Evolutionary conservation across 345 rosid species (phyloP), one percentile per base, ranked within the genome.

Genomic region (Viola odorata): DNA sequence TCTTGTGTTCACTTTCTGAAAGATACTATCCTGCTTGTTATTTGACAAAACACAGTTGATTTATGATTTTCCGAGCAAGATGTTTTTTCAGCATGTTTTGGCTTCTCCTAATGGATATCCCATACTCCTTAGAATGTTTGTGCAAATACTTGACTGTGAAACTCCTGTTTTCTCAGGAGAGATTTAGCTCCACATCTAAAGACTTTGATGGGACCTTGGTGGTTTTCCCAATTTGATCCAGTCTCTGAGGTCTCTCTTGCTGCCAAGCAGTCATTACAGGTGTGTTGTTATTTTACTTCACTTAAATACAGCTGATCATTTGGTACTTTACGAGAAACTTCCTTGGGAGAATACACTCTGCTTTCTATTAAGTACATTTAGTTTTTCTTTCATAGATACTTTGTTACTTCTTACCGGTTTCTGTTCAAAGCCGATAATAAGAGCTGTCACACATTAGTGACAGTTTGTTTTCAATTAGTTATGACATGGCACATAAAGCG

Each of bases 171-270:
- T 68, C 52, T 9, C 78, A 92, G 97, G 80, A 77, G 98, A 80
- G 95, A 92, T 76, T 77, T 92, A 76, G 97, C 96, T 55, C 91
- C 84, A 2, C 94, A 89, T 71, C 73, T 92, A 69, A 92, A 87
- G 75, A 75, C 85, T 65, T 68, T 92, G 69, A 87, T 92, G 91
- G 98, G 98, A 62, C 97, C 97, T 12, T 92, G 98, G 98, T 92
- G 98, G 98, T 83, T 84, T 80, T 84, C 98, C 50, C 98, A 90
- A 75, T 92, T 92, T 71, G 98, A 92, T 78, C 66, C 83, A 57
- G 85, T 62, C 78, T 75, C 82, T 73, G 97, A 92, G 82, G 95
- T 90, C 82, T 79, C 96, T 69, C 80, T 83, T 68, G 88, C 86
- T 69, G 96, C 98, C 64, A 87, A 87, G 81, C 75, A 71, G 53